Base-by-base conservation (phyloP, 1,284 basidiomycete species). In the Uromyces viciae-fabae region DNA sequence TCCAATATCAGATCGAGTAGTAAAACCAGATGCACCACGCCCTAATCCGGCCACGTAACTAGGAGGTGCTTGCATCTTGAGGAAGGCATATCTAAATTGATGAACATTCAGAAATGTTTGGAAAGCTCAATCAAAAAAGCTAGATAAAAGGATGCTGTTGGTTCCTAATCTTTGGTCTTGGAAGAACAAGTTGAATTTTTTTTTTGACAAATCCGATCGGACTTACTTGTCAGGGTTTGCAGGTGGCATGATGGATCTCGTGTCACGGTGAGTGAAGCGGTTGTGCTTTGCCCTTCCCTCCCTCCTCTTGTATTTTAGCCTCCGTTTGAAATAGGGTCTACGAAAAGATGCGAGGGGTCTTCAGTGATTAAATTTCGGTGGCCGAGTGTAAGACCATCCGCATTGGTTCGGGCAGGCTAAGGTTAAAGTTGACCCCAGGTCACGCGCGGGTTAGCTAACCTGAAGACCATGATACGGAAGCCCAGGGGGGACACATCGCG, bases 1-100 rank as follows among this genome's bases (percentile, higher is more conserved):
- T 86, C 96, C 96, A 83, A 99, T 99, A 90, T 99, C 96, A 68
- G 95, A 97, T 75, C 96, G 92, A 9, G 95, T 99, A 0, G 96
- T 99, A 87, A 99, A 99, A 82, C 96, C 97, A 74, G 95, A 97
- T 73, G 96, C 95, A 46, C 94, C 95, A 89, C 94, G 91, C 88
- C 95, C 94, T 56, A 97, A 91, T 92, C 95, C 94, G 83, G 95
- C 95, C 71, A 97, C 95, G 87, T 96, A 97, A 0, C 93, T 94
- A 1, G 94, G 92, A 77, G 94, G 94, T 11, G 94, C 94, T 81
- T 83, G 72, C 83, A 84, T 83, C 38, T 81, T 78, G 60, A 82
- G 73, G 71, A 76, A 79, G 22, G 77, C 73, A 81, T 75, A 79
- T 76, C 74, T 81, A 28, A 38, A 11, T 43, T 42, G 38, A 14